Base-by-base conservation (phyloP, 352 stramenopile genomes). In the Plasmopara viticola region DNA sequence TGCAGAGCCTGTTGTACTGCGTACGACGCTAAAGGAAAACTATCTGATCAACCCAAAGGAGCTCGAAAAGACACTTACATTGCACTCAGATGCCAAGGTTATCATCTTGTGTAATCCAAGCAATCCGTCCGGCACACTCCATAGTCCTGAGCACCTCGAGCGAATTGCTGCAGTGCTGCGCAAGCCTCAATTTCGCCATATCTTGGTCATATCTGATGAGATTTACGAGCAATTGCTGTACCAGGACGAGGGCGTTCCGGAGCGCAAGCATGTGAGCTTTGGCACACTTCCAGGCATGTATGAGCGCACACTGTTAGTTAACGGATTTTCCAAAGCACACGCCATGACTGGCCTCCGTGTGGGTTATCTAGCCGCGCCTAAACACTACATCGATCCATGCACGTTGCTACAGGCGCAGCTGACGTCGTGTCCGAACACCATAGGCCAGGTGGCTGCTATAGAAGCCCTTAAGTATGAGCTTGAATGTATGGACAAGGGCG, bases 171-270 rank as follows among this genome's bases (percentile, higher is more conserved):
- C 55, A 5, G 47, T 53, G 8, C 14, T 53, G 13, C 47, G 47
- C 8, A 53, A 53, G 25, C 47, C 35, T 13, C 63, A 76, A 35
- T 82, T 82, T 57, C 66, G 74, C 30, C 75, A 95, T 44, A 66
- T 98, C 13, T 68, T 89, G 20, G 72, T 98, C 15, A 54, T 98
- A 39, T 76, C 84, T 9, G 94, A 98, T 75, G 93, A 98, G 65
- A 98, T 98, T 56, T 98, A 98, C 65, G 94, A 98, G 66, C 78
- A 95, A 37, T 70, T 98, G 28, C 66, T 97, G 13, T 98, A 97
- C 74, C 72, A 92, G 52, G 70, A 84, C 40, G 76, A 82, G 43
- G 69, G 54, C 59, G 68, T 60, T 48, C 75, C 59, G 39, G 77
- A 66, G 41, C 73, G 72, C 20, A 62, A 59, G 18, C 78, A 88